Evolutionary conservation across 305 asterid species (phyloP).

Genomic region (Fraxinus platypoda): DNA sequence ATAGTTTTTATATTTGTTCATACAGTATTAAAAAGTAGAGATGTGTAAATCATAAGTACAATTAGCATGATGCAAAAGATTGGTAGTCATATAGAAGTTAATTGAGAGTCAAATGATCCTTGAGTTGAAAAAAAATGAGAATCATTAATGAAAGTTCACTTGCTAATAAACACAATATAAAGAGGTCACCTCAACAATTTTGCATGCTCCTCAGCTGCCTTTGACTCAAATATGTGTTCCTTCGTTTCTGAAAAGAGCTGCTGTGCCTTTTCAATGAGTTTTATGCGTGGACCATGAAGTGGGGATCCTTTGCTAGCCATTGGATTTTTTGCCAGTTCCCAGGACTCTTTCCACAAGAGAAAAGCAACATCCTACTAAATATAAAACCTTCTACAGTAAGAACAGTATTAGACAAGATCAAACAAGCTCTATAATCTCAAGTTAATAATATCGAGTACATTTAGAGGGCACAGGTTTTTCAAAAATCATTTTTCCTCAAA

Average conservation of each 20-base stretch:
- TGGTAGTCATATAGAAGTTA: constrained; percentile 7
- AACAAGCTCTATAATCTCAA: constrained; percentile 3
- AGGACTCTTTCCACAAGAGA: constrained; percentile 89
- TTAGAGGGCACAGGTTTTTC: neutral
- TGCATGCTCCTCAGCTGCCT: constrained; percentile 98
- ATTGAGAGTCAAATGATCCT: neutral
- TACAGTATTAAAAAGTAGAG: neutral
- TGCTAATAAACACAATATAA: constrained; percentile 7
- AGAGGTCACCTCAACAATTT: constrained; percentile 70
- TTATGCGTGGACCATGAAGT: constrained; percentile 78
- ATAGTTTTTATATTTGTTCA: constrained; percentile 17
- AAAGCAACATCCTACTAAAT: constrained; percentile 73
- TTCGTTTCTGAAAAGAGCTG: constrained; percentile 74
- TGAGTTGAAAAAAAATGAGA: neutral
- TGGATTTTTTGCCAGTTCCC: constrained; percentile 83
- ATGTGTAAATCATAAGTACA: neutral
- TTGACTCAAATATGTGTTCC: constrained; percentile 80
- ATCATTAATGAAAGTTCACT: constrained; percentile 10
- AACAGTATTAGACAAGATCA: constrained; percentile 18
- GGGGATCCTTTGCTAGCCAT: constrained; percentile 78
- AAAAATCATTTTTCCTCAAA: neutral
- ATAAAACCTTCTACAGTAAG: constrained; percentile 19
- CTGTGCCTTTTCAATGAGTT: constrained; percentile 74
- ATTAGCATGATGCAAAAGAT: constrained; percentile 10
- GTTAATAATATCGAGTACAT: neutral